Percentiles rank a stretch among this genome's conserved stretches.
Conservation (phyloP, 2,329 filamentous ascomycete genomes). For the Cryphonectria nitschkei region DNA sequence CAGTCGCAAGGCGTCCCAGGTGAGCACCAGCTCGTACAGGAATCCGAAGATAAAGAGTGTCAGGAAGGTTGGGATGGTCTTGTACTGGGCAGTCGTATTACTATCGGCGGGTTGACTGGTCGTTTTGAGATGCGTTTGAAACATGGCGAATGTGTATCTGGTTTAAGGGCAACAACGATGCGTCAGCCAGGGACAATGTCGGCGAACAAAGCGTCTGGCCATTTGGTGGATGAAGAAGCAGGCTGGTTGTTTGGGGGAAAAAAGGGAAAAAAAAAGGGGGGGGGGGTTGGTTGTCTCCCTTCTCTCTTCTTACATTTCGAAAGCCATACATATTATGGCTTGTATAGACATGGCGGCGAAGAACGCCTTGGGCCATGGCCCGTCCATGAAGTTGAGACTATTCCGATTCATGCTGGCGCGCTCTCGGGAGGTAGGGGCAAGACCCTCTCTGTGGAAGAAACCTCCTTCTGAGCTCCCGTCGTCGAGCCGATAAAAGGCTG, state of each 20-base stretch:
- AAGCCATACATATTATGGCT: conserved; percentile 76
- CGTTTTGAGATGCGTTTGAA: conserved; percentile 64
- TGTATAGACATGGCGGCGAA: conserved; percentile 75
- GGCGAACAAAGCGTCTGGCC: conserved; percentile 12
- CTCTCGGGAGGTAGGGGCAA: conserved; percentile 36
- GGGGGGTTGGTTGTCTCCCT: no score
- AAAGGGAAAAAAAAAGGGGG: no score
- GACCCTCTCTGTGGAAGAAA: conserved; percentile 41
- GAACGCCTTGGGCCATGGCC: conserved; percentile 88
- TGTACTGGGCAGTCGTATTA: conserved; percentile 55
- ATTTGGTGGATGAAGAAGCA: neutral
- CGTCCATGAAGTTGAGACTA: conserved; percentile 77
- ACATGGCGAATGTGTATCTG: conserved; percentile 88
- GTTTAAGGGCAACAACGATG: neutral
- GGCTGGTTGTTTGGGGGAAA: neutral
- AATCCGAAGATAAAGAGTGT: conserved; percentile 98
- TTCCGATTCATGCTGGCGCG: conserved; percentile 40
- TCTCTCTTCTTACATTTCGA: conserved; percentile 74
- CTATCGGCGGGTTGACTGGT: conserved; percentile 42
- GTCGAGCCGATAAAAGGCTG: conserved; percentile 33
- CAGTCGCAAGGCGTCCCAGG: conserved; percentile 89
- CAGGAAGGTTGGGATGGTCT: conserved; percentile 90
- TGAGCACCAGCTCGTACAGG: conserved; percentile 85
- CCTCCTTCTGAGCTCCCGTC: conserved; percentile 36
- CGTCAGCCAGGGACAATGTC: conserved; percentile 11